Conservation (phyloP, 1,284 basidiomycete species). For the Abortiporus biennis region DNA sequence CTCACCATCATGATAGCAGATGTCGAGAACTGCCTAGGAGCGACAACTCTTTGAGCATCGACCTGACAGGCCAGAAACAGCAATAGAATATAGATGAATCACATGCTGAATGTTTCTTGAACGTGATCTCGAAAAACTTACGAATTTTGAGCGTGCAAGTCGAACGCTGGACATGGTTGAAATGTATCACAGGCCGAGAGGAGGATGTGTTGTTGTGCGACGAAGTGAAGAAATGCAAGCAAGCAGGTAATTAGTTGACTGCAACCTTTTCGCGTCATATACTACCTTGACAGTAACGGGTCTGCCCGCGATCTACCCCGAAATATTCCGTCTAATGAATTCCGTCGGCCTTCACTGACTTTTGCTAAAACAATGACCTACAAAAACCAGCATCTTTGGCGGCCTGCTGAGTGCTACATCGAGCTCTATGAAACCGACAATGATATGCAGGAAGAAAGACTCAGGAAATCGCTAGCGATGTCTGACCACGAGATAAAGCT, state of each 20-base stretch:
- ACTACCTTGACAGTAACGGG: constrained; percentile 9
- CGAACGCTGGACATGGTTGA: constrained; percentile 23
- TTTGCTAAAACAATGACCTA: too few species aligned
- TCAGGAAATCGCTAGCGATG: too few species aligned
- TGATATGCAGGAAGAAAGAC: too few species aligned
- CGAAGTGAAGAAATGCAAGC: too few species aligned
- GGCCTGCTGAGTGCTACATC: too few species aligned
- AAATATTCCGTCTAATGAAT: constrained; percentile 14
- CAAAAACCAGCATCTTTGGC: too few species aligned
- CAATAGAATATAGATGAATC: constrained; percentile 19
- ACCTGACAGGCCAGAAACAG: constrained; percentile 16
- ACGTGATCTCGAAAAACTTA: constrained; percentile 17
- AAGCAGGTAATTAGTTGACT: too few species aligned
- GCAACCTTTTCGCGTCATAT: neutral
- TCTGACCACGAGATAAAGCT: too few species aligned
- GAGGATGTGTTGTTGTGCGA: too few species aligned
- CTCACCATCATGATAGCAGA: constrained; percentile 42
- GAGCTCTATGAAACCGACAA: too few species aligned
- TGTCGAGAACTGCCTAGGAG: constrained; percentile 28
- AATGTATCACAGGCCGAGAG: too few species aligned
- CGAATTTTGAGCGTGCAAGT: constrained; percentile 22
- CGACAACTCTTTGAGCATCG: constrained; percentile 19
- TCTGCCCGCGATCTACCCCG: constrained; percentile 10
- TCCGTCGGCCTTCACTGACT: too few species aligned
- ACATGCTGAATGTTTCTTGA: constrained; percentile 24